Base-by-base conservation (phyloP, 768 basidiomycete genomes). In the Cystofilobasidium macerans region DNA sequence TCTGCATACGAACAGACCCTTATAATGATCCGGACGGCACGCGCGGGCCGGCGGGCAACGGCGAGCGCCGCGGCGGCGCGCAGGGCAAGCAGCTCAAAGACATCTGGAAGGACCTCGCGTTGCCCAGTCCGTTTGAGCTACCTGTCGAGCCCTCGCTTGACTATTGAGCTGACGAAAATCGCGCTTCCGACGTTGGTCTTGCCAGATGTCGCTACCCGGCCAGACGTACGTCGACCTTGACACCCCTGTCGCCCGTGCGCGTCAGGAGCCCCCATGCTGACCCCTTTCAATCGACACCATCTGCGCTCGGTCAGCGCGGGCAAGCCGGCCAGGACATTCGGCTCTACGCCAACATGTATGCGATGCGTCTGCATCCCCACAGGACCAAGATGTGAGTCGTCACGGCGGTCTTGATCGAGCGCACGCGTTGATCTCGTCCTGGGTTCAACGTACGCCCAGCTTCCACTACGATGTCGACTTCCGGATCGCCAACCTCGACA, bases 391-490 rank as follows among this genome's bases (percentile, higher is more conserved):
- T 42, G 38, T 16, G 8, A 16, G 9, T 40, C 38, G 38, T 40
- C 38, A 8, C 16, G 38, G 8, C 38, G 8, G 9, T 8, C 38
- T 40, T 40, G 38, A 16, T 8, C 38, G 38, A 8, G 38, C 38
- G 8, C 38, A 40, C 16, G 38, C 38, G 8, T 8, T 8, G 8
- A 16, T 16, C 38, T 40, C 36, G 36, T 14, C 14, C 36, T 7
- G 14, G 8, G 36, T 14, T 7, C 36, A 38, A 14, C 36, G 36
- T 14, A 38, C 36, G 14, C 36, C 28, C 51, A 54, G 51, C 51
- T 54, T 30, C 51, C 28, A 30, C 51, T 54, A 54, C 51, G 51
- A 54, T 30, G 51, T 54, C 28, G 26, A 28, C 28, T 54, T 54
- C n/a, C 14, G 18, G 9, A 54, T 32, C 28, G 18, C 30, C 28